Percentiles rank a stretch among this genome's conserved stretches.
These are phyloP conservation scores for Lactuca saligna DNA, from an alignment of 129 eudicot species.

Conservation along the genomic window DNA sequence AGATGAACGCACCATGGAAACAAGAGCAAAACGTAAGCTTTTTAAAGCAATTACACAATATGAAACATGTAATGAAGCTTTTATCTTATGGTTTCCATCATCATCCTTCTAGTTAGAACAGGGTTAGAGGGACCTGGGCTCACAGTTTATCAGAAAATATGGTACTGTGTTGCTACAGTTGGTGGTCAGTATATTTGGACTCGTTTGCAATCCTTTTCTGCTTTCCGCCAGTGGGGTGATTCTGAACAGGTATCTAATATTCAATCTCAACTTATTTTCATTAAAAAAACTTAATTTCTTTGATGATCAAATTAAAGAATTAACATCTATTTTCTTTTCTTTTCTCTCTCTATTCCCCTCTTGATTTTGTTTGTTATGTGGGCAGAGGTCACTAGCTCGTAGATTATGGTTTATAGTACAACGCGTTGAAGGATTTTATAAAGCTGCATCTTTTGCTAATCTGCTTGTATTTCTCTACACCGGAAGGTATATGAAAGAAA, in stretches of 20 bases:
- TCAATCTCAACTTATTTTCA: slow-evolving; percentile 7
- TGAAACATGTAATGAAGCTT: neutral
- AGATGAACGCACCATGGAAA: slow-evolving; percentile 83
- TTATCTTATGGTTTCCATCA: slow-evolving; percentile 18
- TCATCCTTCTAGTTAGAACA: slow-evolving; percentile 55
- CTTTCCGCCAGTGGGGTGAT: slow-evolving; percentile 96
- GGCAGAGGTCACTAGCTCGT: slow-evolving; percentile 81
- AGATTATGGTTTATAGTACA: slow-evolving; percentile 84
- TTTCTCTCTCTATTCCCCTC: neutral
- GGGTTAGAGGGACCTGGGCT: slow-evolving; percentile 99
- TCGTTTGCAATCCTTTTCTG: slow-evolving; percentile 90
- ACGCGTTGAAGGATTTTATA: slow-evolving; percentile 85
- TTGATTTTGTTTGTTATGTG: slow-evolving; percentile 13
- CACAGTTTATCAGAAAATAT: slow-evolving; percentile 81
- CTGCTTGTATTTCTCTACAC: slow-evolving; percentile 88
- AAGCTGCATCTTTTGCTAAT: slow-evolving; percentile 90
- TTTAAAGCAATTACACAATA: neutral
- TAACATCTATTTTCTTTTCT: neutral
- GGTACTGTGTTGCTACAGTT: slow-evolving; percentile 91
- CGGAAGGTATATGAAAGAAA: slow-evolving; percentile 59
- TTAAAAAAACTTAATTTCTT: neutral
- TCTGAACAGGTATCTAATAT: slow-evolving; percentile 68
- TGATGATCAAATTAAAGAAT: neutral
- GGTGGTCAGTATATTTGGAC: slow-evolving; percentile 96
- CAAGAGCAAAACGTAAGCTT: slow-evolving; percentile 70